Base-by-base conservation (phyloP, 208 protist genomes). In the Trypanosoma scelopori region DNA sequence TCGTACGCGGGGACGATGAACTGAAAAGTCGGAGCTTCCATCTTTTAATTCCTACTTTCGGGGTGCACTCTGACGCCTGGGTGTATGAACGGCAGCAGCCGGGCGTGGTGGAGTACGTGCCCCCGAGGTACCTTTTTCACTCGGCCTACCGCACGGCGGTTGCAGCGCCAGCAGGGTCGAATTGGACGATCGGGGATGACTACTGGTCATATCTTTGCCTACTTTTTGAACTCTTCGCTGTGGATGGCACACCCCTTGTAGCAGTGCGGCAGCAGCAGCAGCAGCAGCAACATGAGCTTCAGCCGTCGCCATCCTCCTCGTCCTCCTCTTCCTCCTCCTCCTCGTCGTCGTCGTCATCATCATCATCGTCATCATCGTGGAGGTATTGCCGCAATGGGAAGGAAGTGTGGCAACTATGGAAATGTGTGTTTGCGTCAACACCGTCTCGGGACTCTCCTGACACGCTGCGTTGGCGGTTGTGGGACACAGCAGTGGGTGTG, bases 51-150 rank as follows among this genome's bases (percentile, higher is more conserved):
- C 74, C 76, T 18, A 77, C 81, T 42, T 58, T 92, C 30, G 86
- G 86, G 48, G 70, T 93, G 58, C 80, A 84, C 57, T 81, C 84
- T 27, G 48, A 73, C 49, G 74, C 84, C 6, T 95, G 86, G 86
- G 68, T 76, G 51, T 95, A 89, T 71, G 83, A 91, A 67, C 81
- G 86, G 15, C 89, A 95, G 74, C 89, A 95, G 76, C 86, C 79
- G 53, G 85, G 89, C 55, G 83, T 91, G 32, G 62, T 95, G 13
- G 86, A 95, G 81, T 95, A 93, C 66, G 60, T 95, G 25, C 60
- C 89, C 0, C 85, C 84, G 15, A 25, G 75, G 22, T 91, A 91
- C 76, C 58, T 92, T n/a, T 73, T 92, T n/a, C 72, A 76, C 51
- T 67, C 78, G 49, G 88, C 91, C 79, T 67, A 83, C n/a, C 43